Conservation (phyloP, 208 protist species). For the Entamoeba moshkovskii region DNA sequence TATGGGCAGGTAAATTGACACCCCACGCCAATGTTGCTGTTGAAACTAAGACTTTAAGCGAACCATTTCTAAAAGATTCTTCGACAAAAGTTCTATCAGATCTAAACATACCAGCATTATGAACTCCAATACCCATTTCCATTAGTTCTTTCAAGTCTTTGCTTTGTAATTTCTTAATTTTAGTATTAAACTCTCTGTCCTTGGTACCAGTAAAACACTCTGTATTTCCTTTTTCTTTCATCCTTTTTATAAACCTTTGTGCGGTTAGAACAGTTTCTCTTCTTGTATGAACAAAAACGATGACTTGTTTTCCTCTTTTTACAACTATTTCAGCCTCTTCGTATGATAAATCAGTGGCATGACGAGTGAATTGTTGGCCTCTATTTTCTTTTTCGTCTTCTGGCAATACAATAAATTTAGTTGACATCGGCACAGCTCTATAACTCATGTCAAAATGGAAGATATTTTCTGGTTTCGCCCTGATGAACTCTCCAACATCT, state of each 20-base stretch:
- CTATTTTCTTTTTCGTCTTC: slow-evolving; percentile 59
- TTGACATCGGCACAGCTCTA: slow-evolving; percentile 85
- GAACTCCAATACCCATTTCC: slow-evolving; percentile 86
- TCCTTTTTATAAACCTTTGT: background rate
- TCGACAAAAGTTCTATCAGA: slow-evolving; percentile 80
- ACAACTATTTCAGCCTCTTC: background rate
- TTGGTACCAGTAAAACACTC: slow-evolving; percentile 64
- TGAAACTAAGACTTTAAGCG: slow-evolving; percentile 78
- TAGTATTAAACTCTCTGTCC: slow-evolving; percentile 33
- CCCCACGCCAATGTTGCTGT: slow-evolving; percentile 99
- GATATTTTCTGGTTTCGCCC: slow-evolving; percentile 68
- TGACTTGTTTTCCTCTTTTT: background rate
- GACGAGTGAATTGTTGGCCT: slow-evolving; percentile 61
- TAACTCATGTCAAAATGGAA: slow-evolving; percentile 56
- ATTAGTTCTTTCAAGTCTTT: slow-evolving; percentile 63
- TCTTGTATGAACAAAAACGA: slow-evolving; percentile 22
- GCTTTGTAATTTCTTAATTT: slow-evolving; percentile 18
- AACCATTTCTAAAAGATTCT: slow-evolving; percentile 74
- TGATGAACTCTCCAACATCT: slow-evolving; percentile 92
- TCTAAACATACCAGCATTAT: slow-evolving; percentile 81
- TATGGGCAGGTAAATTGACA: slow-evolving; percentile 97
- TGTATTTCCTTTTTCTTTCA: slow-evolving; percentile 35
- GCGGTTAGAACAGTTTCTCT: slow-evolving; percentile 1
- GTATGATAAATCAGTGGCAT: slow-evolving; percentile 90
- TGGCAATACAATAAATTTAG: slow-evolving; percentile 68